A percentile compares a stretch with the other conserved stretches of the same genome.
Evolutionary conservation across 257 asterid genomes (phyloP).

Genomic region (Eustoma russellianum): DNA sequence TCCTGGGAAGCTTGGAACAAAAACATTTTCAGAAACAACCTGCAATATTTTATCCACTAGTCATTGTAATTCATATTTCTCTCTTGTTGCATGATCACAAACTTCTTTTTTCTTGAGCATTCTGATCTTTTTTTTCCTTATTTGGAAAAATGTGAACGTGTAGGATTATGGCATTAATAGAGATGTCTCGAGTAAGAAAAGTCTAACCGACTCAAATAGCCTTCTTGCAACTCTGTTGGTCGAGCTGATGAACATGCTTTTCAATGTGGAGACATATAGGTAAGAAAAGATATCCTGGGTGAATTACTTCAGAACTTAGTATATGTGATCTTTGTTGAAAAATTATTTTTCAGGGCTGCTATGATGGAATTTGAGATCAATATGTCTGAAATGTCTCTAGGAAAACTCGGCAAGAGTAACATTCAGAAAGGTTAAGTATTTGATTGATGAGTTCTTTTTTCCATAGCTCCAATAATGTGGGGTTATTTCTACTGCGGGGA

Average conservation of each 20-base stretch:
- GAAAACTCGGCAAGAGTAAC: constrained; percentile 83
- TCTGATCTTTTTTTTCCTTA: constrained; percentile 11
- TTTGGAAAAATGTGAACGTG: constrained; percentile 8
- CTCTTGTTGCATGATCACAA: constrained; percentile 7
- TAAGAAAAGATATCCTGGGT: constrained; percentile 12
- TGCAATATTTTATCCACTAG: constrained; percentile 82
- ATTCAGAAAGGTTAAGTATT: constrained; percentile 66
- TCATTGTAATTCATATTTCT: constrained; percentile 47
- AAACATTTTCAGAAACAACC: constrained; percentile 72
- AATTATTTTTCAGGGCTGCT: constrained; percentile 67
- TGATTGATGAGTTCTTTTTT: not conserved
- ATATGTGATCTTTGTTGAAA: constrained; percentile 9
- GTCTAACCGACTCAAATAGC: constrained; percentile 45
- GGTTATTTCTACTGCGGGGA: constrained; percentile 8
- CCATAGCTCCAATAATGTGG: not conserved
- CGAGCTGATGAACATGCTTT: constrained; percentile 87
- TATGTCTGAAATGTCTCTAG: constrained; percentile 98
- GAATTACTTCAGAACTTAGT: constrained; percentile 10
- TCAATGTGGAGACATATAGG: constrained; percentile 96
- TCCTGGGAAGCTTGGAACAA: constrained; percentile 82
- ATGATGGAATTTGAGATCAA: constrained; percentile 98
- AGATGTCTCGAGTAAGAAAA: constrained; percentile 47
- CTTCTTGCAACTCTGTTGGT: constrained; percentile 60
- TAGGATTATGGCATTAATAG: constrained; percentile 87
- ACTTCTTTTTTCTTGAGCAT: constrained; percentile 3